Evolutionary conservation across 208 protist genomes (phyloP).

Genomic region (Willaertia magna): DNA sequence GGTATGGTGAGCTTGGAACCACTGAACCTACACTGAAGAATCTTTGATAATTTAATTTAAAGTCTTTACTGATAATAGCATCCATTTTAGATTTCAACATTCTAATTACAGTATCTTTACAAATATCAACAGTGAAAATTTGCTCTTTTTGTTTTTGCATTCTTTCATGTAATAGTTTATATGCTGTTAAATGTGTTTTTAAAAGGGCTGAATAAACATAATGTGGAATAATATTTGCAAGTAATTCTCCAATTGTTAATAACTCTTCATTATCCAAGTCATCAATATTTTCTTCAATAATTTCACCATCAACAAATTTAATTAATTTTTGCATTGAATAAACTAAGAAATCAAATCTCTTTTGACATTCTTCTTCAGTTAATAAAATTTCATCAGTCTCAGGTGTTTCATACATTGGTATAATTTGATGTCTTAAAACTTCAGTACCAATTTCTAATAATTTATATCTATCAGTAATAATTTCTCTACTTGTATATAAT

Average conservation of each 20-base stretch:
- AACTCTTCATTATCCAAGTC: slow-evolving; percentile 84
- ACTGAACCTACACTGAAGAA: not conserved
- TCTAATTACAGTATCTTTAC: slow-evolving; percentile 46
- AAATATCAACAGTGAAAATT: not conserved
- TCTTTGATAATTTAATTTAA: slow-evolving; percentile 40
- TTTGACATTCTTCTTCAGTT: slow-evolving; percentile 42
- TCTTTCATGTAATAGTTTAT: slow-evolving; percentile 23
- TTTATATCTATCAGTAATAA: not conserved
- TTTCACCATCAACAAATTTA: slow-evolving; percentile 62
- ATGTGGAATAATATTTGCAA: not conserved
- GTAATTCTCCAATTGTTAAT: not conserved
- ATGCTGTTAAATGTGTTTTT: slow-evolving; percentile 24
- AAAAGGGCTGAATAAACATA: not conserved
- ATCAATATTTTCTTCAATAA: slow-evolving; percentile 84
- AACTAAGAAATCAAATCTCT: slow-evolving; percentile 92
- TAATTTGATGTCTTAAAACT: slow-evolving; percentile 61
- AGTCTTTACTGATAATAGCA: slow-evolving; percentile 63
- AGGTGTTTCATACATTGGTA: slow-evolving; percentile 52
- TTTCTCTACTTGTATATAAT: slow-evolving; percentile 13
- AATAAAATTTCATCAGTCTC: slow-evolving; percentile 46
- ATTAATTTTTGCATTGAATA: slow-evolving; percentile 88
- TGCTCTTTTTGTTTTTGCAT: not conserved
- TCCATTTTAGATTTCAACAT: slow-evolving; percentile 69
- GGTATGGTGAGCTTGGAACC: no score
- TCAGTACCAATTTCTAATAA: slow-evolving; percentile 22